Base-by-base conservation (phyloP, 352 stramenopile species). In the Pythium oligandrum region DNA sequence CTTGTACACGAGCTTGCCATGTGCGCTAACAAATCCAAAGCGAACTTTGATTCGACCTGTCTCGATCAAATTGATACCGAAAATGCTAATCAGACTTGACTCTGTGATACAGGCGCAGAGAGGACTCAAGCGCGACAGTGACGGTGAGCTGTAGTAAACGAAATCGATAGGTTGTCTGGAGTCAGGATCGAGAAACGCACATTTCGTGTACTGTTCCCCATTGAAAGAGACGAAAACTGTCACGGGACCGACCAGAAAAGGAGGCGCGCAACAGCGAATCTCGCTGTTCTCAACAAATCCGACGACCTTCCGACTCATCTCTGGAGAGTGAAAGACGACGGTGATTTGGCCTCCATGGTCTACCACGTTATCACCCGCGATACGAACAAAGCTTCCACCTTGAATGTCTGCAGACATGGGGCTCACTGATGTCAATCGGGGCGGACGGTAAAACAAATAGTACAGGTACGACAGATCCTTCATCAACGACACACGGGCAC, bases 41-140 rank as follows among this genome's bases (percentile, higher is more conserved):
- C 78, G 76, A 0, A 90, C 72, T 59, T 87, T 87, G 48, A 93
- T 87, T 2, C 66, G 70, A 1, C 82, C 75, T 4, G 82, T 93
- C 51, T 93, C 82, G 44, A 93, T 88, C 11, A 93, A 51, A 37
- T 88, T 84, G 1, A 68, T 67, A 4, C 79, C 82, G 17, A 66
- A 77, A 39, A 93, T 83, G 5, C 47, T 57, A 6, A 93, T 58
- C 8, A 73, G 54, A 55, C 75, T 88, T 0, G 71, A 62, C 11
- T 78, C 59, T 4, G 64, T 66, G 11, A 88, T 70, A 45, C 66
- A 76, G 5, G 75, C 69, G 45, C 73, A 90, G 3, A 86, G 43
- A 1, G 82, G 82, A 55, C 78, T 86, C 32, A 90, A 70, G 0
- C 55, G 61, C 0, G 56, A 68, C 12, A 90, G 65, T 2, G 64